Conservation (phyloP, 2,329 filamentous ascomycete genomes). For the Colletotrichum navitas region DNA sequence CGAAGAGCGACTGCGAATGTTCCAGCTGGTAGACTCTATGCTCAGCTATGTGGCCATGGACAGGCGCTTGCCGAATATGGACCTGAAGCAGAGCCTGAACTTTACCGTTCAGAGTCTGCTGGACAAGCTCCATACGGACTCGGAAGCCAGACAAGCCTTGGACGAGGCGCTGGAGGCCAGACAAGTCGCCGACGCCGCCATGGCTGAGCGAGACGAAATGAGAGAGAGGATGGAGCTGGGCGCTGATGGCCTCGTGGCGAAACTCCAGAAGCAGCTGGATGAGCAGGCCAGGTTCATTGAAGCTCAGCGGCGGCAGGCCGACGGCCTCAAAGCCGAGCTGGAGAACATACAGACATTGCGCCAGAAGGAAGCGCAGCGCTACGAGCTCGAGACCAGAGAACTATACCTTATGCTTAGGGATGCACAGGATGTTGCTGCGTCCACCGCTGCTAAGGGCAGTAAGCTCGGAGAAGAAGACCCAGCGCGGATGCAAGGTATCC, state of each 20-base stretch:
- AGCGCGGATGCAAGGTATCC: conserved; percentile 87
- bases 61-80: conserved; percentile 92
- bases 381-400: conserved; percentile 95
- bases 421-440: conserved; percentile 94
- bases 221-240: conserved; percentile 88
- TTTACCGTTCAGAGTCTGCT: conserved; percentile 96
- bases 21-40: conserved; percentile 98
- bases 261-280: conserved; percentile 92
- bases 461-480: conserved; percentile 73
- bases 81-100: conserved; percentile 96
- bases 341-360: conserved; percentile 87
- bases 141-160: conserved; percentile 89
- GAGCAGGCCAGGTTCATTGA: conserved; percentile 93
- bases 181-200: conserved; percentile 93
- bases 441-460: conserved; percentile 75
- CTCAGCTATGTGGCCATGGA: conserved; percentile 99
- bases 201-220: conserved; percentile 97
- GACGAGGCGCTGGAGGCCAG: conserved; percentile 92
- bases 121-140: conserved; percentile 96
- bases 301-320: conserved; percentile 86
- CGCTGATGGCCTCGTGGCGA: conserved; percentile 92
- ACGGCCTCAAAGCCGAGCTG: conserved; percentile 89
- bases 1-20: conserved; percentile 93
- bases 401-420: conserved; percentile 98
- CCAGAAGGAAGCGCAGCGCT: conserved; percentile 91